Percentiles rank a stretch among this genome's conserved stretches.
Evolutionary conservation across 768 basidiomycete species (phyloP).

Genomic region (Mrakia frigida): DNA sequence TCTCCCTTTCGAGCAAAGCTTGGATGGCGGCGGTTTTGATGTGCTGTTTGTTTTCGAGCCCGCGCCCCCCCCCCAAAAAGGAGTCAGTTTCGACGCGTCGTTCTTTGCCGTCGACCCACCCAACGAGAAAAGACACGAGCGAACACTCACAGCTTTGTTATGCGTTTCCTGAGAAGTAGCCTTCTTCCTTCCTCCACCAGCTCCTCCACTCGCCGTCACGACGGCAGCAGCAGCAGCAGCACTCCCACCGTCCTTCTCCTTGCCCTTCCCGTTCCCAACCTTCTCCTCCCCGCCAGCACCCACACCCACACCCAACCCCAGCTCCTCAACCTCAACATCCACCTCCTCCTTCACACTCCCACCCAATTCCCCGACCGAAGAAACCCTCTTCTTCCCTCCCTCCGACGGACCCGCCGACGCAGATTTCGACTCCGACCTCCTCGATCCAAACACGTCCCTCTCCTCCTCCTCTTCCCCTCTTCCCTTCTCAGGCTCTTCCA

Average conservation of each 20-base stretch:
- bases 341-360: neutral
- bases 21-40: constrained; percentile 12
- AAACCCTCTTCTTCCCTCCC: neutral
- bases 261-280: no score
- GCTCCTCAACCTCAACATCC: neutral
- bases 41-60: neutral
- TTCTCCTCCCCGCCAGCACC: no score
- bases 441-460: neutral
- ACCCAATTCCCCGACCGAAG: neutral
- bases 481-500: neutral
- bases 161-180: neutral
- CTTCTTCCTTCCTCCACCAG: constrained; percentile 4
- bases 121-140: neutral
- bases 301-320: no score
- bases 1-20: neutral
- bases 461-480: neutral
- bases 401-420: neutral
- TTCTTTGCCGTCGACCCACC: no score
- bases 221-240: no score
- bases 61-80: neutral
- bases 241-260: neutral
- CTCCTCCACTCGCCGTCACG: neutral
- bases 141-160: neutral
- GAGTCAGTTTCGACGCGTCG: neutral
- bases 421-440: neutral